Base-by-base conservation (phyloP, 2,329 filamentous ascomycete species). In the Chrysosphaeria jannelii region DNA sequence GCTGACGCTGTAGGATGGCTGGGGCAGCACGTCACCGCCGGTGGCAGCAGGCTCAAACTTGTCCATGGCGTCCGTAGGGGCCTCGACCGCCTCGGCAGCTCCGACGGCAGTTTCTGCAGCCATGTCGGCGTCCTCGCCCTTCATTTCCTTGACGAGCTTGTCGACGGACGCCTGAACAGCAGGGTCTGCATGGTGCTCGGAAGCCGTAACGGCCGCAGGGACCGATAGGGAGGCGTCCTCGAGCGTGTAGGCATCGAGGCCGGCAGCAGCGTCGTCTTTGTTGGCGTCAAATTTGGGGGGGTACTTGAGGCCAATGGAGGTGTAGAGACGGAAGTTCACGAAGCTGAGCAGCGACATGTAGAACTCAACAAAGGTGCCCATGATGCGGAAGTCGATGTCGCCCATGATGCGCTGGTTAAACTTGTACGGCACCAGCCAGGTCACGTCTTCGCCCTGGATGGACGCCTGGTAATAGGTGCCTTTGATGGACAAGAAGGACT, bases 401-500 rank as follows among this genome's bases (percentile, higher is more conserved):
- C 71, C 75, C 19, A 85, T 74, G 9, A 90, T 68, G 34, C 74
- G 59, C 52, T 97, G 85, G 39, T 93, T 90, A 48, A 97, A 97
- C 44, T 76, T 76, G 52, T 97, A 97, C 1, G 85, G 85, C 8
- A 91, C 81, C 19, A 97, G 56, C 85, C 85, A 97, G 33, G 93
- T 54, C 23, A 97, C 71, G 38, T 93, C 81, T 48, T 97, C 79
- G 23, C 85, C 85, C 44, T 91, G 76, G 30, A 97, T 88, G 24
- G 69, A 91, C 13, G 81, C 85, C 49, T 93, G 81, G 48, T 93
- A 97, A 52, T 97, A 97, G 38, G 97, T 93, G 30, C 85, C 85
- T 56, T 97, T 97, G 48, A 97, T 93, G 2, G 78, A 90, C 33
- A 97, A 50, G 51, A 97, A 97, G 0, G 79, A 90, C 51, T 91